Percentiles rank a stretch among this genome's conserved stretches.
Evolutionary conservation across 2,329 filamentous ascomycete species (phyloP).

Genomic region (Colletotrichum ledebouriae): DNA sequence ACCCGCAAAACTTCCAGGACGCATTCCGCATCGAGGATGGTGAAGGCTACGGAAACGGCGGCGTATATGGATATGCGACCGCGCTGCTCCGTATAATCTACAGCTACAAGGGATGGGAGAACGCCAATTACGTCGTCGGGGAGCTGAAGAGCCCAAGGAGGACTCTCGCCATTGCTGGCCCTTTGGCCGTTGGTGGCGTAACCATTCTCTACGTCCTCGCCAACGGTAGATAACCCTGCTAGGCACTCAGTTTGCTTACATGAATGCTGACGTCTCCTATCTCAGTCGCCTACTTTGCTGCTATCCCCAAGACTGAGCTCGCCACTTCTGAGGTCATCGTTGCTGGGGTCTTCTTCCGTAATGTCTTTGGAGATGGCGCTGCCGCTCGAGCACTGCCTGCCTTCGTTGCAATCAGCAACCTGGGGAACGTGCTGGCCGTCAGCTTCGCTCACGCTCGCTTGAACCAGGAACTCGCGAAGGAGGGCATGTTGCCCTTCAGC

Average conservation of each 20-base stretch:
- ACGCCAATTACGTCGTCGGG: slow-evolving; percentile 72
- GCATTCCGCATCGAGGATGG: slow-evolving; percentile 63
- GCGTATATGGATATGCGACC: slow-evolving; percentile 67
- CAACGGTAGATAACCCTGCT: background rate
- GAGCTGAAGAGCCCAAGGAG: slow-evolving; percentile 68
- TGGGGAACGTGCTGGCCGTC: slow-evolving; percentile 73
- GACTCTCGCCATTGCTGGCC: slow-evolving; percentile 68
- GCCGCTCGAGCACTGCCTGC: slow-evolving; percentile 63
- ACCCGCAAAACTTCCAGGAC: slow-evolving; percentile 70
- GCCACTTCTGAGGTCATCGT: slow-evolving; percentile 71
- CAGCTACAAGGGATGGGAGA: slow-evolving; percentile 75
- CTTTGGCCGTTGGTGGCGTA: slow-evolving; percentile 69
- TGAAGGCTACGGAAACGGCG: slow-evolving; percentile 61
- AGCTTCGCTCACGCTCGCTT: slow-evolving; percentile 71
- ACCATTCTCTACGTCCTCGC: slow-evolving; percentile 72
- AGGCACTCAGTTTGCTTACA: background rate
- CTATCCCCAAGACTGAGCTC: slow-evolving; percentile 70
- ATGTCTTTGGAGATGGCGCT: slow-evolving; percentile 70
- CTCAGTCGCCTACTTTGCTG: slow-evolving; percentile 71
- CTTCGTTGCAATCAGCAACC: slow-evolving; percentile 71
- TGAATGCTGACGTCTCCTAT: background rate
- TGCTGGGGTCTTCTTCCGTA: slow-evolving; percentile 71
- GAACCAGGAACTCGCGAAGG: slow-evolving; percentile 77
- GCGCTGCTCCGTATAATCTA: slow-evolving; percentile 71
- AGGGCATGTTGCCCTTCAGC: slow-evolving; percentile 76